Base-by-base conservation (phyloP, 495 filamentous ascomycete genomes). In the Paragyromitra xinjiangensis region DNA sequence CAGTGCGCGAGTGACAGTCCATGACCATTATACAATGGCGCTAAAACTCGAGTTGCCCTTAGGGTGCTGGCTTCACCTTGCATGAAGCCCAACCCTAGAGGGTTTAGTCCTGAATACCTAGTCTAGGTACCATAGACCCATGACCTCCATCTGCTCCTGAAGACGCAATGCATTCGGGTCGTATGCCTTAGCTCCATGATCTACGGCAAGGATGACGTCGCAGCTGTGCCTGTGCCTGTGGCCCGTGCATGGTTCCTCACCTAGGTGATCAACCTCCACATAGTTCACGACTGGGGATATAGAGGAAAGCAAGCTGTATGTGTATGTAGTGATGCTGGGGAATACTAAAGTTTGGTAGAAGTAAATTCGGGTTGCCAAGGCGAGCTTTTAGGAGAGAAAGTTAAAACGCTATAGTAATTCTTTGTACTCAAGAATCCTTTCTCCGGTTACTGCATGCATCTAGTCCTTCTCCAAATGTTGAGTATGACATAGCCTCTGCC, bases 401-500 rank as follows among this genome's bases (percentile, higher is more conserved):
- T 3, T 3, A 34, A 34, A 3, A 34, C 29, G 29, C 29, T 34
- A 34, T 34, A 34, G 29, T 34, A 34, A 34, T 34, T 34, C 29
- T 34, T 34, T 34, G 29, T 34, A 2, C 29, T 3, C 29, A 3
- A 34, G 29, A 3, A 34, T 34, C 3, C 29, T 34, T 34, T 34
- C 29, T 34, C 29, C 29, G 4, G 29, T 34, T 34, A 34, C 29
- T 34, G 2, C 29, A 34, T 34, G 29, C 29, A 34, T 34, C 29
- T 3, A 34, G 29, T 34, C 1, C 2, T 3, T 37, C 56, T 9
- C 39, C 22, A 16, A 12, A 39, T 24, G 7, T 12, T n/a, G 8
- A 12, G 22, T 22, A 67, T 73, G 71, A 73, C 71, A 73, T 67
- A 39, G 39, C 0, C 11, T 26, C 63, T 73, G 67, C 71, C 71